These are phyloP conservation scores for Cryptococcus sp. DNA, from an alignment of 1,284 basidiomycete species.

Conservation along the genomic window DNA sequence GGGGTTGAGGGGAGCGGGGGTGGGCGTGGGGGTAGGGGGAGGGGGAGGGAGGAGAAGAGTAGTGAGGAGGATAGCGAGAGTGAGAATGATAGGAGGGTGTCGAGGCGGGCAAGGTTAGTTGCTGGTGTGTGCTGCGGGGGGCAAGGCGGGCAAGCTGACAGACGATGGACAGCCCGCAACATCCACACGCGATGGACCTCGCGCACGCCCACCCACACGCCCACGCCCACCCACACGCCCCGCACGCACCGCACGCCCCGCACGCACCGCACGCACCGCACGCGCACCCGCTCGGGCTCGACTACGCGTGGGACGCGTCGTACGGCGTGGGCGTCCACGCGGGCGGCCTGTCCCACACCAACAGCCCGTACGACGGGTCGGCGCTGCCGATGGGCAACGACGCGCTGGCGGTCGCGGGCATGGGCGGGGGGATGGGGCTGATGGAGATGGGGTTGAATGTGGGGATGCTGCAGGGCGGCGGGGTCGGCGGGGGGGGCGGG, in stretches of 20 bases:
- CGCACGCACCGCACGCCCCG: no score
- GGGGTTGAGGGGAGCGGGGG: background rate
- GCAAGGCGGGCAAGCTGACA: no score
- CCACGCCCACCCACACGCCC: no score
- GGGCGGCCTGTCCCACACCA: background rate
- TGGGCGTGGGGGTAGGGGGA: background rate
- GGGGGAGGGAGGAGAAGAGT: slow-evolving; percentile 1
- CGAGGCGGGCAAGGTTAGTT: background rate
- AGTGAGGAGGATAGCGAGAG: slow-evolving; percentile 14
- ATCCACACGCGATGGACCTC: no score
- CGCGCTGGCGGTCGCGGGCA: background rate
- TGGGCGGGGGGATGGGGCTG: slow-evolving; percentile 1
- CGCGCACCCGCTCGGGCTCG: background rate
- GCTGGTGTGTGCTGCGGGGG: no score
- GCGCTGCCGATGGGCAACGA: background rate
- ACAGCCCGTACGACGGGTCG: background rate
- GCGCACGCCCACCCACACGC: no score
- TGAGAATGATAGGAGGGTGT: slow-evolving; percentile 7
- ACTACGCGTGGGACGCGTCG: background rate
- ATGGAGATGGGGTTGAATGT: slow-evolving; percentile 3
- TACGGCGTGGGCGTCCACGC: background rate
- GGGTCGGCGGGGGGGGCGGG: background rate
- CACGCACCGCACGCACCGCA: no score
- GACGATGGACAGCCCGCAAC: no score
- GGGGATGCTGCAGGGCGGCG: background rate